Evolutionary conservation across 305 asterid genomes (phyloP), one percentile per base, ranked within the genome.

Genomic region (Stenogyne calaminthoides): DNA sequence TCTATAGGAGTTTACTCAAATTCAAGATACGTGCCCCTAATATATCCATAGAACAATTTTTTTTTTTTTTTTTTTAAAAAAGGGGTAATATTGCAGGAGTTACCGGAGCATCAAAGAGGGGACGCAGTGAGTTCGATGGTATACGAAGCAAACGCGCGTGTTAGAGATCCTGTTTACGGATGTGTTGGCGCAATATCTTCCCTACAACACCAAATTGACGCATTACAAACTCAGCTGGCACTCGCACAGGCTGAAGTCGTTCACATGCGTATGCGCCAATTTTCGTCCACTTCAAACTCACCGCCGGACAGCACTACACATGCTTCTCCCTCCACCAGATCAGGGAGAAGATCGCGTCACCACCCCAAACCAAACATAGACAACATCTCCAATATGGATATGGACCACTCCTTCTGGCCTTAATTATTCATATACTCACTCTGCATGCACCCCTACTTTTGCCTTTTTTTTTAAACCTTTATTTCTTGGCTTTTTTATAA

Each of bases 71-170:
- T n/a, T 44, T 10, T 44, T 11, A 2, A 15, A 39, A 39, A 39
- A 39, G 10, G 11, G 46, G 9, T 9, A 39, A n/a, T 51, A n/a
- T 51, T 76, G 74, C 81, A 92, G 97, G 97, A 91, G 39, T 75
- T 91, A 77, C 83, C 89, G 0, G 94, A 92, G 69, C 78, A 88
- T 46, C 94, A 85, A 47, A 78, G 92, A 58, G 96, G 92, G 3
- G 96, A 92, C n/a, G 96, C 98, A 0, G 92, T 90, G 68, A 92
- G 91, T 69, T 86, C 94, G 10, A 92, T 92, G 98, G 98, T 92
- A 3, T 92, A 87, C 32, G 97, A 92, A 78, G 98, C 98, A n/a
- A 92, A 92, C 32, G 96, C 96, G 0, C 83, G 96, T 5, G 92
- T 92, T 15, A 84, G 98, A 22, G 98, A 92, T 79, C 97, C 98